Percentiles rank a stretch among this genome's conserved stretches.
Evolutionary conservation across 306 rosid genomes (phyloP).

Genomic region (Pueraria montana): DNA sequence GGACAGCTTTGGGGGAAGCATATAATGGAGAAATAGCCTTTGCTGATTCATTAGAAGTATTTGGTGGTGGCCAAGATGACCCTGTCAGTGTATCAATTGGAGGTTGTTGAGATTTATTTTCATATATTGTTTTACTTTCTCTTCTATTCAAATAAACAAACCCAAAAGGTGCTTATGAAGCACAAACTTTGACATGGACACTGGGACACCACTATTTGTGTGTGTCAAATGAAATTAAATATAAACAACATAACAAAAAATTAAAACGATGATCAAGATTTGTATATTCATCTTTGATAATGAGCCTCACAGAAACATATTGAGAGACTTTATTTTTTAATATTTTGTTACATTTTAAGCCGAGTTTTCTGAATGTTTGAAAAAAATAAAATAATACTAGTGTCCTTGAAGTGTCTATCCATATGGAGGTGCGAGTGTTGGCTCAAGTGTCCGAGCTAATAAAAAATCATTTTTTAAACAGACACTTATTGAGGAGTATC

Average conservation of each 20-base stretch:
- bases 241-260: not conserved
- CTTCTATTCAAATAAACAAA: slow-evolving; percentile 33
- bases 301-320: not conserved
- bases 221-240: not conserved
- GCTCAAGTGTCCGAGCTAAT: not conserved
- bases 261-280: not conserved
- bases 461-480: not conserved
- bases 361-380: not conserved
- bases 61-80: slow-evolving; percentile 94
- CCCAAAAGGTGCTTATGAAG: slow-evolving; percentile 25
- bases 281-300: not conserved
- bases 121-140: slow-evolving; percentile 43
- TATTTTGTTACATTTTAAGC: not conserved
- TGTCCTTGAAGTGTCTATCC: not conserved
- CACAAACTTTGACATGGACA: slow-evolving; percentile 1
- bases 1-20: slow-evolving; percentile 90
- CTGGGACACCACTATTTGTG: not conserved
- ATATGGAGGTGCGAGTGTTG: not conserved
- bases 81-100: slow-evolving; percentile 95
- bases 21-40: slow-evolving; percentile 78
- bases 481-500: not conserved
- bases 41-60: slow-evolving; percentile 87
- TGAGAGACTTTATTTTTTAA: not conserved
- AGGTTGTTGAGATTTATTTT: slow-evolving; percentile 69
- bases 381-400: not conserved